phyloP scores from a whole-genome alignment of 2,329 filamentous ascomycete species.

The Neoscytalidium dimidiatum region DNA sequence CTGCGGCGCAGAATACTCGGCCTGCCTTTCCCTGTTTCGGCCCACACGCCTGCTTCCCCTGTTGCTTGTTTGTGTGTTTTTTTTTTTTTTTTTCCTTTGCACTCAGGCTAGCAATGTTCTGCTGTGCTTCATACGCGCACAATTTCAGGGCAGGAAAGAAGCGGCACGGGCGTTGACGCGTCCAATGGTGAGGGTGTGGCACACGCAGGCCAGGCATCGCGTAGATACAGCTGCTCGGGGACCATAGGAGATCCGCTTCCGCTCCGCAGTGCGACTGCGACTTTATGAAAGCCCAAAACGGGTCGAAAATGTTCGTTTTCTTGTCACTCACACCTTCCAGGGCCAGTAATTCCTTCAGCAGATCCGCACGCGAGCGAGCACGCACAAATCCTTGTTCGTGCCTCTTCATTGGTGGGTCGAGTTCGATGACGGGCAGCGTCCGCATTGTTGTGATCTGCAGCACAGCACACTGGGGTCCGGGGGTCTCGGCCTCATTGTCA shows the following conservation, averaged over 20 bases:
- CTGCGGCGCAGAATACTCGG: too few species aligned
- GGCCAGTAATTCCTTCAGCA: not conserved
- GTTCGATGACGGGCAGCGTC: not conserved
- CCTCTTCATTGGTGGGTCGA: not conserved
- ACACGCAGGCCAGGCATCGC: not conserved
- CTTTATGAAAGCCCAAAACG: not conserved
- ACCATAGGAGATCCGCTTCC: not conserved
- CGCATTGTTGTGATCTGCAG: constrained; percentile 10
- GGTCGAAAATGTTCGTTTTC: not conserved
- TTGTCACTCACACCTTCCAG: not conserved
- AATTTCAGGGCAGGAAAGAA: not conserved
- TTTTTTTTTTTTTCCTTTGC: not conserved
- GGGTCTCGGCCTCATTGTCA: not conserved
- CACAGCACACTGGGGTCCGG: not conserved
- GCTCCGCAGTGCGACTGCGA: not conserved
- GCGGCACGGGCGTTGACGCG: not conserved
- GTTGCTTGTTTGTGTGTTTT: too few species aligned
- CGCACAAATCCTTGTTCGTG: not conserved
- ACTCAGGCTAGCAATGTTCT: not conserved
- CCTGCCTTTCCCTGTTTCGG: too few species aligned
- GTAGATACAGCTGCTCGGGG: not conserved
- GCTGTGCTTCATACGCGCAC: not conserved
- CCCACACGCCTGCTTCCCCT: too few species aligned
- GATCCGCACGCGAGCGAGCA: not conserved
- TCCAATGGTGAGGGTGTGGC: not conserved